These are phyloP conservation scores for Penicillium occitanis DNA, from an alignment of 2,329 filamentous ascomycete species.

Conservation along the genomic window DNA sequence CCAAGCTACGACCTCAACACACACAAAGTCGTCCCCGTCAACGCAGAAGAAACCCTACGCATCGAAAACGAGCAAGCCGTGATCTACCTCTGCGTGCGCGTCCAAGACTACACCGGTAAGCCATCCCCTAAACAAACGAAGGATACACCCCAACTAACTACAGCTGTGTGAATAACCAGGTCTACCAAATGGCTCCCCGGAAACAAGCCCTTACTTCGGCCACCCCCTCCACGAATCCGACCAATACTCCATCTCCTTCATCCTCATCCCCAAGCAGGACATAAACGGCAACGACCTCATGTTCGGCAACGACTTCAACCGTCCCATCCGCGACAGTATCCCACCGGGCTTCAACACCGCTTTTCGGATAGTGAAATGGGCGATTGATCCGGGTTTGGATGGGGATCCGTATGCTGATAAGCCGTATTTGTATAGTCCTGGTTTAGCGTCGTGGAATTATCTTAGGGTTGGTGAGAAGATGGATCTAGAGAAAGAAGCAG, in stretches of 20 bases:
- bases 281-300: slow-evolving; percentile 73
- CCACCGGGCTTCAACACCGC: slow-evolving; percentile 85
- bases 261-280: slow-evolving; percentile 68
- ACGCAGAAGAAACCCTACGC: slow-evolving; percentile 61
- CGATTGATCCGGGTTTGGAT: slow-evolving; percentile 85
- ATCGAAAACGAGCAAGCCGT: slow-evolving; percentile 66
- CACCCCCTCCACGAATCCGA: slow-evolving; percentile 68
- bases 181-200: slow-evolving; percentile 68
- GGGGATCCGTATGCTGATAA: slow-evolving; percentile 85
- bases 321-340: slow-evolving; percentile 79
- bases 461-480: slow-evolving; percentile 62
- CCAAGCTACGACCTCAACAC: slow-evolving; percentile 68
- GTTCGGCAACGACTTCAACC: slow-evolving; percentile 94
- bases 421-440: slow-evolving; percentile 82
- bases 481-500: slow-evolving; percentile 20
- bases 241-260: slow-evolving; percentile 81
- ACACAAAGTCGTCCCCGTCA: slow-evolving; percentile 76
- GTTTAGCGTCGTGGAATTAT: slow-evolving; percentile 75
- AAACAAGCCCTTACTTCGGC: slow-evolving; percentile 74
- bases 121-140: not conserved
- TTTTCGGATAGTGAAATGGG: slow-evolving; percentile 82
- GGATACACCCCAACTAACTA: not conserved
- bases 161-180: slow-evolving; percentile 47
- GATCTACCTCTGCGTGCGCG: slow-evolving; percentile 69
- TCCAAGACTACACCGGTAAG: slow-evolving; percentile 60